Base-by-base conservation (phyloP, 345 rosid species). In the Capsella bursapastoris region DNA sequence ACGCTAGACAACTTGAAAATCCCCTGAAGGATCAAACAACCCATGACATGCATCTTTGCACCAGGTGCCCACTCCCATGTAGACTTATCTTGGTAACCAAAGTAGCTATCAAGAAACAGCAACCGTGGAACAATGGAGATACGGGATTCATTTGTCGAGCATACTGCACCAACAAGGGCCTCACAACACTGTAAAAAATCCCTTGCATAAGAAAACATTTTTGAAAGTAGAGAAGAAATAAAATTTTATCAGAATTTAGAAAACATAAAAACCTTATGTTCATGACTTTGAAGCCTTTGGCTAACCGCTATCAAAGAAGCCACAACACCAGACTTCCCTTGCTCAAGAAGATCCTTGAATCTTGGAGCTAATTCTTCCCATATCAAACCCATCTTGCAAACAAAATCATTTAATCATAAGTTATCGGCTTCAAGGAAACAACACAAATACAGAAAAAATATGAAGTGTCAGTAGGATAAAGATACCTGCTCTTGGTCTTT, bases 271-370 rank as follows among this genome's bases (percentile, higher is more conserved):
- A 96, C 98, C 98, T 92, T 80, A 9, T 65, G 78, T 67, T 84
- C 91, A 80, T 83, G 84, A 71, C 87, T 79, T 18, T 82, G 80
- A 82, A 89, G 93, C 87, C 87, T 88, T 74, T 87, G 93, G 81
- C 86, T 73, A 29, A 84, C 86, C 3, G 94, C 94, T 78, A 96
- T 74, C 11, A 96, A 77, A 29, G 88, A 86, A 60, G 93, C 97
- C 81, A 92, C 82, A 71, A 96, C 97, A 82, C 93, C 97, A 29
- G 99, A 72, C 78, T 80, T 87, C 74, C 98, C 97, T 92, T 89
- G 85, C 78, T 81, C 85, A 11, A 96, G 89, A 82, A 96, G 90
- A 81, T 89, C 92, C 80, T 37, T 82, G 68, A 90, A 84, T 75
- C 70, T 88, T 57, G 89, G 77, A 74, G 97, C 90, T 78, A 95